Conservation (phyloP, 129 eudicot genomes). For the Ambrosia artemisiifolia region DNA sequence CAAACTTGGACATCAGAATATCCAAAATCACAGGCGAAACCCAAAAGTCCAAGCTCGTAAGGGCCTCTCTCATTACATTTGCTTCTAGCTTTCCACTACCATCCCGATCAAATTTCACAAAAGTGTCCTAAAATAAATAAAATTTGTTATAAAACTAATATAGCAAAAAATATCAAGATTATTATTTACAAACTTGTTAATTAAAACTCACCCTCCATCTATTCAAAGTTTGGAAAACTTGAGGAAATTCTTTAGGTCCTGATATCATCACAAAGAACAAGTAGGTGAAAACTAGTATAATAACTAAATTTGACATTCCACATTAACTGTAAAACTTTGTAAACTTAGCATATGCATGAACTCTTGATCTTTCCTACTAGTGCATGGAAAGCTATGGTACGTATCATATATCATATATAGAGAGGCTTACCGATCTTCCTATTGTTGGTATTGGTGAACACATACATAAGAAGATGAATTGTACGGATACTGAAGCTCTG, state of each 20-base stretch:
- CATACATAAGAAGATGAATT: conserved; percentile 82
- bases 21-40: conserved; percentile 70
- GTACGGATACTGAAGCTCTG: conserved; percentile 82
- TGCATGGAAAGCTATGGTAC: too few species aligned
- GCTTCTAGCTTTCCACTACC: conserved; percentile 77
- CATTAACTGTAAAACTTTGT: too few species aligned
- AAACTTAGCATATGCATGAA: too few species aligned
- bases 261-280: conserved; percentile 18
- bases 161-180: background rate
- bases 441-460: conserved; percentile 66
- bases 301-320: too few species aligned
- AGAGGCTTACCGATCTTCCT: conserved; percentile 55
- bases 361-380: too few species aligned
- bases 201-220: conserved; percentile 75
- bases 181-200: background rate
- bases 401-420: too few species aligned
- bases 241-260: conserved; percentile 91
- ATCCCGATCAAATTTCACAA: conserved; percentile 81
- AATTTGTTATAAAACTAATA: background rate
- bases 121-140: conserved; percentile 41
- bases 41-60: conserved; percentile 64
- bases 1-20: conserved; percentile 77
- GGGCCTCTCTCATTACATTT: conserved; percentile 74
- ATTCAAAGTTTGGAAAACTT: conserved; percentile 73
- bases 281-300: too few species aligned